Conservation (phyloP, 1,284 basidiomycete genomes). For the Pseudozyma hubeiensis region DNA sequence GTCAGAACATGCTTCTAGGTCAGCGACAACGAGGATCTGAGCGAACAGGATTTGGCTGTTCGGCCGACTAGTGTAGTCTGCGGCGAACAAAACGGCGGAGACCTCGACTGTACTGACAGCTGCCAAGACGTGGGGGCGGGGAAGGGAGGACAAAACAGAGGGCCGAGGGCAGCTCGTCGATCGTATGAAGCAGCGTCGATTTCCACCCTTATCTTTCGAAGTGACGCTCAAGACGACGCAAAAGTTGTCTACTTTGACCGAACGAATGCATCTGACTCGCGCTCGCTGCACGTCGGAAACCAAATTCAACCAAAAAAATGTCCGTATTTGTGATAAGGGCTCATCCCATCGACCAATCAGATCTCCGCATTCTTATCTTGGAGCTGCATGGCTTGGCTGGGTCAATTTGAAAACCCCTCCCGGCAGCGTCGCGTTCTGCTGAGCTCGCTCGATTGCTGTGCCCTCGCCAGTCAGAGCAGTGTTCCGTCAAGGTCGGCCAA, state of each 20-base stretch:
- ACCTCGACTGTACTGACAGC: neutral
- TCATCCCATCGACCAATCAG: slow-evolving; percentile 19
- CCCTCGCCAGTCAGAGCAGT: too few species aligned
- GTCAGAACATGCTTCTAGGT: too few species aligned
- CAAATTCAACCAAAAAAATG: slow-evolving; percentile 14
- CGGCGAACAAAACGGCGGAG: too few species aligned
- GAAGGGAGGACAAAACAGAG: slow-evolving; percentile 1
- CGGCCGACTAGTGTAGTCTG: too few species aligned
- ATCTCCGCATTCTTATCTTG: slow-evolving; percentile 70
- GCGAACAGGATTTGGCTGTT: too few species aligned
- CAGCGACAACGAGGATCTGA: too few species aligned
- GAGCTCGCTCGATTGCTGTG: too few species aligned
- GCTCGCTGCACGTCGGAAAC: slow-evolving; percentile 9
- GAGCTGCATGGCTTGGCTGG: too few species aligned
- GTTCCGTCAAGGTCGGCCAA: too few species aligned
- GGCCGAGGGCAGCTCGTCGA: too few species aligned
- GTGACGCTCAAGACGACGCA: slow-evolving; percentile 42
- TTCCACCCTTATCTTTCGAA: slow-evolving; percentile 22
- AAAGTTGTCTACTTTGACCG: neutral
- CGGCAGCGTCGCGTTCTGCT: too few species aligned
- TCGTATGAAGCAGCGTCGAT: slow-evolving; percentile 13
- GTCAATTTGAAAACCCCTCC: neutral
- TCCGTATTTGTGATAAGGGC: slow-evolving; percentile 19
- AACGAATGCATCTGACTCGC: slow-evolving; percentile 7
- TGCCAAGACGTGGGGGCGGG: slow-evolving; percentile 7